Base-by-base conservation (phyloP, 352 stramenopile species). In the Phytophthora macrochlamydospora region DNA sequence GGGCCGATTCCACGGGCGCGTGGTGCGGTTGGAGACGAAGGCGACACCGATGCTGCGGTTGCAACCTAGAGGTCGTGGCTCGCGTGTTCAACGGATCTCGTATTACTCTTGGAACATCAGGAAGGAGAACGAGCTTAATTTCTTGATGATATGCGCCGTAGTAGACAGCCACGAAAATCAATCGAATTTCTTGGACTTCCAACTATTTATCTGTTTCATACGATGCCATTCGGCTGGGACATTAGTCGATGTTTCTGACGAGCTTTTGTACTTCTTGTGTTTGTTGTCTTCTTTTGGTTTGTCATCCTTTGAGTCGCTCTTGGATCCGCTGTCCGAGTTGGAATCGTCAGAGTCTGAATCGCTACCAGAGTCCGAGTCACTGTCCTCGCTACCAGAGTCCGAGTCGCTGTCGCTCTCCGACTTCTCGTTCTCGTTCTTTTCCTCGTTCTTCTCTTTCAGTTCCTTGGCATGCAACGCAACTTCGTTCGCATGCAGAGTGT, bases 1-100 rank as follows among this genome's bases (percentile, higher is more conserved):
- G 35, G 62, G 65, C 43, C 18, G 18, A 4, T 14, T 38, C 3
- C 52, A 28, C 0, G 42, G 40, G 6, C 38, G 55, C 3, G 43
- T 69, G 38, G 55, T 12, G 24, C 50, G 48, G 13, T 13, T 69
- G 30, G 40, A 65, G 37, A 51, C 63, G 11, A 44, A 65, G 7
- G 13, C 65, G 42, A 64, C 35, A 11, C 35, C 35, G 35, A 40
- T 40, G 35, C 35, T 40, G 9, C 35, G 9, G 35, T 40, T 40
- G 35, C 35, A 40, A 11, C 9, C 35, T 40, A 6, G 35, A 40
- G 35, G 35, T 11, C 35, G 35, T 40, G 35, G 35, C 35, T 40
- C 35, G 1, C 9, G 35, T 40, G 35, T 40, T 40, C 35, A 6
- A 40, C 9, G 6, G 35, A 40, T 6, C 35, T 40, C 35, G 35